Conservation (phyloP, 2,329 filamentous ascomycete genomes). For the Sarocladium kiliense region DNA sequence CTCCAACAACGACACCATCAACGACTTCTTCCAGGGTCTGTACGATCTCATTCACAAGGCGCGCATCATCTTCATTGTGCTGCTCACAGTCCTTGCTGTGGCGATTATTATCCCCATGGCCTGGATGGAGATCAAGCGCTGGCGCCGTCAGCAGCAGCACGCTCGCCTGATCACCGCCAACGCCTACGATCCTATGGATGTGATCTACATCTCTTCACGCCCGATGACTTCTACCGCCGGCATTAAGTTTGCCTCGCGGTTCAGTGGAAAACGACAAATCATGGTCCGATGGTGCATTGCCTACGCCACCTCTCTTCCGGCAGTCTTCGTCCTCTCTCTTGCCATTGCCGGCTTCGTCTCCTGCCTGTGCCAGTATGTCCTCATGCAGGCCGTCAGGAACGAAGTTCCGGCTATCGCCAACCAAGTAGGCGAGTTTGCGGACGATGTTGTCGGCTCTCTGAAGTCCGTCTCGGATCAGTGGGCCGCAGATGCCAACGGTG, state of each 20-base stretch:
- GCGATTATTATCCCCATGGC: conserved; percentile 74
- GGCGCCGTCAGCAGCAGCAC: conserved; percentile 65
- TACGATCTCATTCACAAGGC: conserved; percentile 62
- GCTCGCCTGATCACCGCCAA: conserved; percentile 60
- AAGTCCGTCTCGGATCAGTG: conserved; percentile 70
- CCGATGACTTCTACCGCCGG: conserved; percentile 71
- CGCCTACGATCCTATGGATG: conserved; percentile 75
- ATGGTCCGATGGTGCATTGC: conserved; percentile 78
- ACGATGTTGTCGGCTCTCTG: conserved; percentile 67
- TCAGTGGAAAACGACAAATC: conserved; percentile 62
- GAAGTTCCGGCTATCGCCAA: conserved; percentile 70
- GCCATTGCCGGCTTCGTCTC: conserved; percentile 77
- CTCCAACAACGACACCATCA: conserved; percentile 75
- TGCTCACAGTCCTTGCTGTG: conserved; percentile 66
- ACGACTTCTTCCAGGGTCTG: conserved; percentile 75
- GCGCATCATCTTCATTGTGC: conserved; percentile 69
- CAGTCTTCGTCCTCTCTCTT: conserved; percentile 80
- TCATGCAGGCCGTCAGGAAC: conserved; percentile 69
- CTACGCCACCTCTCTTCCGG: conserved; percentile 79
- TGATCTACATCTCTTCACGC: conserved; percentile 80
- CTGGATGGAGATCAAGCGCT: conserved; percentile 73
- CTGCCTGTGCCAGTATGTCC: conserved; percentile 74
- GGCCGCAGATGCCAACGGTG: conserved; percentile 70
- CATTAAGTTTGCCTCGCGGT: conserved; percentile 61
- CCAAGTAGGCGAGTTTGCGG: conserved; percentile 74